Evolutionary conservation across 306 rosid species (phyloP), one percentile per base, ranked within the genome.

Genomic region (Malus asiatica): DNA sequence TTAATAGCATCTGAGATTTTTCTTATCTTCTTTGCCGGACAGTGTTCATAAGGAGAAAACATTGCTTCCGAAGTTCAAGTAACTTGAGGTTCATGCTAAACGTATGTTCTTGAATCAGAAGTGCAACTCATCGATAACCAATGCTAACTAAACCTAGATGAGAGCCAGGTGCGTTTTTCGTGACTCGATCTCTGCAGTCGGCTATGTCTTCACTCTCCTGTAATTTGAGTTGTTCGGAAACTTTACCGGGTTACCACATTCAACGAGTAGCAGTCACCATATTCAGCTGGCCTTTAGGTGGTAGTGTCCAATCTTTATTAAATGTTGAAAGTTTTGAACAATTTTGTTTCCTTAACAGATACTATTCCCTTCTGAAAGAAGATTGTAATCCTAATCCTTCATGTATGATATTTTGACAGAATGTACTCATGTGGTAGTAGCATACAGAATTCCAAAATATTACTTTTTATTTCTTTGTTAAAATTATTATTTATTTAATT

Each of bases 201-300:
- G 63, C 77, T 16, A 23, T 79, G 25, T 68, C 71, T 46, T 23
- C 63, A 11, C 8, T 2, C 63, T 58, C 4, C 33, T 74, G 74
- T 58, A 66, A 65, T 58, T 67, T 71, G 74, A 73, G 52, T 55
- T 76, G 18, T 68, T 59, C 20, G 58, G 64, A 66, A 45, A 45
- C 75, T 27, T 20, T 45, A 16, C 29, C 46, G 8, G 38, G 45
- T 60, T 32, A 42, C 8, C 61, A 14, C 42, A 10, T 44, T 48
- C 68, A 40, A 38, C 79, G 6, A 62, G 27, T 69, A 55, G 46
- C 77, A 59, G 23, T 51, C 29, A 30, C 53, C 44, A 68, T 10
- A 22, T 32, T 20, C n/a, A 57, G 59, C 18, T 19, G n/a, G 45
- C 4, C 14, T 71, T 32, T 25, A 42, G 59, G 22, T 30, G 67